These are phyloP conservation scores for Pelagomonas calceolata DNA, from an alignment of 108 stramenopile genomes.

Conservation along the genomic window DNA sequence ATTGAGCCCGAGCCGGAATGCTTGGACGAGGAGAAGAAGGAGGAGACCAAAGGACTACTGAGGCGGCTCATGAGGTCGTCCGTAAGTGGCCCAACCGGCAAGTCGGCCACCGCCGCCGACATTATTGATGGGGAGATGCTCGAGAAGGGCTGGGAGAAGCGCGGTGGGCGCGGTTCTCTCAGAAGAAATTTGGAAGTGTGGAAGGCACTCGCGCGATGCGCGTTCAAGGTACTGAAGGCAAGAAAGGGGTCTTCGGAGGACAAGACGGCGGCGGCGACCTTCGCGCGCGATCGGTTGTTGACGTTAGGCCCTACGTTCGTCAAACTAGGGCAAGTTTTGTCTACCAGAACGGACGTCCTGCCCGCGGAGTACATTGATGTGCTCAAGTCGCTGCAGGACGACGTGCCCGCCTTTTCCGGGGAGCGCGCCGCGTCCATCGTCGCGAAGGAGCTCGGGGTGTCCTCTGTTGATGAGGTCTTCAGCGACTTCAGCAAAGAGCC, in stretches of 20 bases:
- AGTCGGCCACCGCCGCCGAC: background rate
- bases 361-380: slow-evolving; percentile 75
- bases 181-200: slow-evolving; percentile 70
- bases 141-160: slow-evolving; percentile 62
- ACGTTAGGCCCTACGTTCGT: slow-evolving; percentile 85
- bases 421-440: slow-evolving; percentile 72
- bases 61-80: background rate
- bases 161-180: slow-evolving; percentile 49
- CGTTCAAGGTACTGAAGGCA: slow-evolving; percentile 60
- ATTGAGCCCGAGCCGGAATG: slow-evolving; percentile 1
- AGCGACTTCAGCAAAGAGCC: slow-evolving; percentile 63
- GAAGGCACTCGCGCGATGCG: slow-evolving; percentile 67
- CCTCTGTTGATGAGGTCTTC: slow-evolving; percentile 55
- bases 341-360: slow-evolving; percentile 73
- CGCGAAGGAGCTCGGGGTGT: slow-evolving; percentile 56
- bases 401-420: slow-evolving; percentile 82
- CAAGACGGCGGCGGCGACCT: slow-evolving; percentile 59
- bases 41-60: background rate
- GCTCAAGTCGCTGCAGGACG: slow-evolving; percentile 77
- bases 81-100: background rate
- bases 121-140: slow-evolving; percentile 47
- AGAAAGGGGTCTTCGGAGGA: slow-evolving; percentile 57
- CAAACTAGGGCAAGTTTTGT: slow-evolving; percentile 58
- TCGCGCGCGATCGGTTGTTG: slow-evolving; percentile 69
- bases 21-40: slow-evolving; percentile 3